A percentile compares a stretch with the other conserved stretches of the same genome.
Conservation (phyloP, 1,284 basidiomycete species). For the Cutaneotrichosporon dermatis region DNA sequence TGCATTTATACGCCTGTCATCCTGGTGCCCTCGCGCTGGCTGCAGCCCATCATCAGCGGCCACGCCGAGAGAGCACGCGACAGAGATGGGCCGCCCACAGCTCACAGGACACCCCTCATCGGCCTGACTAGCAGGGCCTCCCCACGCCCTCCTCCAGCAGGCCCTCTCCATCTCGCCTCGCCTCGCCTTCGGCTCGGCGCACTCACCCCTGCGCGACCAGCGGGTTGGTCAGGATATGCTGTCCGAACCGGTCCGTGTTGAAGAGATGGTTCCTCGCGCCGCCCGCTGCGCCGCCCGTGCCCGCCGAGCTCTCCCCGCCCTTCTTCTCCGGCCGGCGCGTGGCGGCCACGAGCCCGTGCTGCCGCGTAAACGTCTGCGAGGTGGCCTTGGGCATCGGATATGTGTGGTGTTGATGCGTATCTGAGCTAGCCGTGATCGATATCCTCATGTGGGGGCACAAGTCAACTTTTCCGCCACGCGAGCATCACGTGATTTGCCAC, state of each 20-base stretch:
- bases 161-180: too few species aligned
- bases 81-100: too few species aligned
- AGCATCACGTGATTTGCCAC: constrained; percentile 17
- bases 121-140: too few species aligned
- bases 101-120: too few species aligned
- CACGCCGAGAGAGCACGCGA: too few species aligned
- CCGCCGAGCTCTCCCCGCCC: constrained; percentile 32
- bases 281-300: constrained; percentile 53
- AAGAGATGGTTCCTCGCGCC: constrained; percentile 71
- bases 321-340: constrained; percentile 32
- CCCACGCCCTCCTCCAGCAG: too few species aligned
- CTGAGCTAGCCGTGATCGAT: too few species aligned
- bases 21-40: too few species aligned
- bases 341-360: constrained; percentile 62
- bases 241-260: constrained; percentile 90
- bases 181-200: too few species aligned
- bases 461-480: constrained; percentile 9
- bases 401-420: too few species aligned
- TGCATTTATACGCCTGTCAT: too few species aligned
- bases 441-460: not conserved
- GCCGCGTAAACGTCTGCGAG: constrained; percentile 69
- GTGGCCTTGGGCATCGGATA: constrained; percentile 81
- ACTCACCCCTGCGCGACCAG: constrained; percentile 79
- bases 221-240: constrained; percentile 96
- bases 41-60: too few species aligned